Evolutionary conservation across 495 filamentous ascomycete genomes (phyloP).

Genomic region (Lasiosphaeria ovina): DNA sequence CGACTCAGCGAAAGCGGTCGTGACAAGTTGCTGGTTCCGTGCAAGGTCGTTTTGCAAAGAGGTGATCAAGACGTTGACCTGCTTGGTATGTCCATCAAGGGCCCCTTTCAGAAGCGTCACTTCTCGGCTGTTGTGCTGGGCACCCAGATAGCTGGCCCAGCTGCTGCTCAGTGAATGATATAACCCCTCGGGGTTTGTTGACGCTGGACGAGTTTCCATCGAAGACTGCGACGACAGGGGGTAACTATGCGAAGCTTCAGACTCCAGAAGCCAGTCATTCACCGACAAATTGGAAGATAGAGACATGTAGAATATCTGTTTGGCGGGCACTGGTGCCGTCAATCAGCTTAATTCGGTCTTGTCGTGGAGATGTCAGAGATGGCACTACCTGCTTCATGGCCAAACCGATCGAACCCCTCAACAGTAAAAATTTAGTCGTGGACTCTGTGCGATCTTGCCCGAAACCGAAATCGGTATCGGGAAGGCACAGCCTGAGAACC

Average conservation of each 20-base stretch:
- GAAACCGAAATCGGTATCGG: too few relatives aligned
- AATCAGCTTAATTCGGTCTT: too few relatives aligned
- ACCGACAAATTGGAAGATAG: background rate
- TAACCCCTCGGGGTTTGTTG: constrained; percentile 15
- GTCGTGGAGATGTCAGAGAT: too few relatives aligned
- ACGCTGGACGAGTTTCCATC: constrained; percentile 12
- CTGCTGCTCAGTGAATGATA: constrained; percentile 20
- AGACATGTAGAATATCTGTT: constrained; percentile 4
- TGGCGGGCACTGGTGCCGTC: background rate
- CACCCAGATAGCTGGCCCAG: constrained; percentile 28
- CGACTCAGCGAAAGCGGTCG: constrained; percentile 13
- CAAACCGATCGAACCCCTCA: too few relatives aligned
- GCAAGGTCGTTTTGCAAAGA: constrained; percentile 17
- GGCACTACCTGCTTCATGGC: too few relatives aligned
- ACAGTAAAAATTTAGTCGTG: too few relatives aligned
- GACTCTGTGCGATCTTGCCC: too few relatives aligned
- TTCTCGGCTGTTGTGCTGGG: constrained; percentile 25
- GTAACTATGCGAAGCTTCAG: background rate
- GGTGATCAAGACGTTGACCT: constrained; percentile 15
- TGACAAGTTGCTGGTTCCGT: constrained; percentile 15
- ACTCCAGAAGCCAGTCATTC: constrained; percentile 6
- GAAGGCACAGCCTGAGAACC: too few relatives aligned
- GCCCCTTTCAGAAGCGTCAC: constrained; percentile 17
- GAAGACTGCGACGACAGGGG: constrained; percentile 1
- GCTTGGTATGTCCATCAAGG: constrained; percentile 16